A percentile compares a stretch with the other conserved stretches of the same genome.
Conservation (phyloP, 129 eudicot genomes). For the Oenanthe sinensis region DNA sequence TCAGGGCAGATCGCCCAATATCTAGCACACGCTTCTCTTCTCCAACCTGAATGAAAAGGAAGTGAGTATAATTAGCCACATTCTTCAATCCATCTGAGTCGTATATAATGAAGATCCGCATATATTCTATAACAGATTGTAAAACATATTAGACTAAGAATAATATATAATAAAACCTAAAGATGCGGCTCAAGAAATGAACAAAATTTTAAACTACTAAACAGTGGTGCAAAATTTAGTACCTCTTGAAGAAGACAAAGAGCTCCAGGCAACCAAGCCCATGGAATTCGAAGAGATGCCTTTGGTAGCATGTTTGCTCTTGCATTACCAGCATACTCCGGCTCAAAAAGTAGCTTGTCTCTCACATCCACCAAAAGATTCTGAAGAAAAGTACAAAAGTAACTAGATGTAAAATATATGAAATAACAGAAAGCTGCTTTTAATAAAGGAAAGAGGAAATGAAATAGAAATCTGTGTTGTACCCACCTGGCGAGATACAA, state of each 20-base stretch:
- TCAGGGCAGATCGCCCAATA: slow-evolving; percentile 73
- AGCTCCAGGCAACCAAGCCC: slow-evolving; percentile 98
- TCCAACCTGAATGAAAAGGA: slow-evolving; percentile 52
- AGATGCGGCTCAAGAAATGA: neutral
- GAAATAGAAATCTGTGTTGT: too few relatives aligned
- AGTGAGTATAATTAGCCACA: slow-evolving; percentile 12
- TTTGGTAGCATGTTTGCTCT: too few relatives aligned
- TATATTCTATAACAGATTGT: neutral
- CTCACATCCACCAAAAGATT: too few relatives aligned
- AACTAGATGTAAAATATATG: too few relatives aligned
- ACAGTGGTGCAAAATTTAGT: slow-evolving; percentile 8
- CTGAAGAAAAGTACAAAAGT: too few relatives aligned
- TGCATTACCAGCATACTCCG: too few relatives aligned
- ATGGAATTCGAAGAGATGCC: slow-evolving; percentile 81
- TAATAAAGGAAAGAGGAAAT: too few relatives aligned
- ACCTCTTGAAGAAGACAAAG: slow-evolving; percentile 99
- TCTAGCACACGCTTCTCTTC: slow-evolving; percentile 89
- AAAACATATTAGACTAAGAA: neutral
- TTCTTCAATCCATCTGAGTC: neutral
- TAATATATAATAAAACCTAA: neutral
- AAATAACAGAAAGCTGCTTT: too few relatives aligned
- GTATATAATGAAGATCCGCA: neutral
- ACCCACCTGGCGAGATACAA: too few relatives aligned
- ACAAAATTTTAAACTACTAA: neutral
- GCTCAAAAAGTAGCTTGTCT: too few relatives aligned